Base-by-base conservation (phyloP, 192 early-diverging fungal species). In the Backusella luteola region DNA sequence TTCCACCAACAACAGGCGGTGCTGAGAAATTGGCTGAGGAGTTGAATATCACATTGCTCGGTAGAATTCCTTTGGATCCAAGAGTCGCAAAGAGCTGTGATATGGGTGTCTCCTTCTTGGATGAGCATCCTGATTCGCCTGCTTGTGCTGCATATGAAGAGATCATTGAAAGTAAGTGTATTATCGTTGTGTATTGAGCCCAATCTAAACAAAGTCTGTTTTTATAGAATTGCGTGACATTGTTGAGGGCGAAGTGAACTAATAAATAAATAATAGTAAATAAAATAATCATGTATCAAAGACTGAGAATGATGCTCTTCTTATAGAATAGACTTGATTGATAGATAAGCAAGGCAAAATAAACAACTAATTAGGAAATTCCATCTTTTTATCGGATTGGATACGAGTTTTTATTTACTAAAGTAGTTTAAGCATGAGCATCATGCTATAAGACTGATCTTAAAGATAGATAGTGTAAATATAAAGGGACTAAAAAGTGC, bases 71-170 rank as follows among this genome's bases (percentile, higher is more conserved):
- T 52, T 83, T 95, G 21, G 93, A 94, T 79, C 93, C 93, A 63
- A 83, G 90, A 15, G 92, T 94, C 21, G 95, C 90, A 73, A 91
- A 90, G 46, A 87, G 91, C 11, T 96, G 95, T 75, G 98, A 99
- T 83, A 87, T 84, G 71, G 98, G 98, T 8, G 81, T 94, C 11
- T 94, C 95, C 12, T 98, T 98, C 77, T 49, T 97, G 81, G 97
- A 98, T 46, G 85, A 92, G 38, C 92, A 90, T 80, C 92, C 93
- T 4, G 94, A 96, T 39, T 97, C 96, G 34, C 94, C 96, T 3
- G 97, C 98, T 0, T 89, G 90, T 35, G 71, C 78, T 34, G 91
- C 91, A 6, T 93, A 92, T 67, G 35, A 81, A 23, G 81, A 87
- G 9, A 91, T 96, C 71, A 89, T 94, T 74, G 63, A 81, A 36